phyloP scores from a whole-genome alignment of 257 asterid species.

The Fraxinus pennsylvanica region DNA sequence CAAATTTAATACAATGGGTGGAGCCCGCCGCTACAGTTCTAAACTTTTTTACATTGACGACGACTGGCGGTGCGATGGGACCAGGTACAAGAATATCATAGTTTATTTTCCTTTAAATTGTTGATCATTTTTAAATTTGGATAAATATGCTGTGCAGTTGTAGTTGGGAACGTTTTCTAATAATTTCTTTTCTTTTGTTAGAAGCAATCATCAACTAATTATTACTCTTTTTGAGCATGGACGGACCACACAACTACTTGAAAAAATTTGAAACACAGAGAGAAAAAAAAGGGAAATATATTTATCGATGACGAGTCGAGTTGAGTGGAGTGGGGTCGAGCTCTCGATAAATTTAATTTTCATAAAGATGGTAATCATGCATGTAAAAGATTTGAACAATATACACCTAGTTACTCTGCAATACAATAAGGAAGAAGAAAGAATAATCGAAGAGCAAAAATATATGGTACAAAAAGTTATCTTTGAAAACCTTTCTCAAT shows the following conservation, averaged over 20 bases:
- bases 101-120: background rate
- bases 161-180: constrained; percentile 24
- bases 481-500: constrained; percentile 6
- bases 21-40: too few relatives aligned
- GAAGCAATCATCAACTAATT: constrained; percentile 34
- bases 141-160: background rate
- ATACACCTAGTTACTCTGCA: background rate
- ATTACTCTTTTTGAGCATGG: constrained; percentile 22
- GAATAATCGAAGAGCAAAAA: constrained; percentile 11
- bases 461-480: constrained; percentile 12
- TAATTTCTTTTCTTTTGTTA: constrained; percentile 36
- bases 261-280: background rate
- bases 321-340: too few relatives aligned
- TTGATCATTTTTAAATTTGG: background rate
- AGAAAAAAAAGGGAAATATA: too few relatives aligned
- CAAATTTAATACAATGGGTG: too few relatives aligned
- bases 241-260: constrained; percentile 27
- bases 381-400: background rate
- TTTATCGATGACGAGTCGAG: too few relatives aligned
- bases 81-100: constrained; percentile 20
- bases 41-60: constrained; percentile 24
- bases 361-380: too few relatives aligned
- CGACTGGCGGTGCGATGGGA: constrained; percentile 19
- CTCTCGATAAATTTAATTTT: too few relatives aligned
- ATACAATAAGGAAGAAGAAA: background rate